Conservation (phyloP, 2,329 filamentous ascomycete genomes). For the Tothia fuscella region DNA sequence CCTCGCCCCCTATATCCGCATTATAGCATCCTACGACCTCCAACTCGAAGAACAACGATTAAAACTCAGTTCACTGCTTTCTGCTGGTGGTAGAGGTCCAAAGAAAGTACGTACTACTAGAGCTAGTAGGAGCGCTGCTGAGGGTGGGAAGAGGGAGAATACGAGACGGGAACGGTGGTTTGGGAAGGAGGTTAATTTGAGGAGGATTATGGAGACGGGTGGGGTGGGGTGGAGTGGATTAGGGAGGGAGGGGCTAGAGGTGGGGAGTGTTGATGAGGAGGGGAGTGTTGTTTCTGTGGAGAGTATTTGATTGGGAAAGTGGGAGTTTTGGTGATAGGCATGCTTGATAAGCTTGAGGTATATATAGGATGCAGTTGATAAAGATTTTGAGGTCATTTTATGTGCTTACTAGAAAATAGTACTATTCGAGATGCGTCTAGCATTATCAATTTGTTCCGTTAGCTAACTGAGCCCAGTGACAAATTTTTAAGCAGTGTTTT, state of each 20-base stretch:
- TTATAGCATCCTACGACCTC: slow-evolving; percentile 67
- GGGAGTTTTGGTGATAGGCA: neutral
- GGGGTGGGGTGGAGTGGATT: neutral
- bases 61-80: slow-evolving; percentile 49
- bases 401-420: no score
- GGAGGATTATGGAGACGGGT: slow-evolving; percentile 30
- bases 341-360: neutral
- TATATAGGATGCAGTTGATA: neutral
- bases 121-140: slow-evolving; percentile 62
- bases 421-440: neutral
- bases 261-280: neutral
- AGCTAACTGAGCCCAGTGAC: neutral
- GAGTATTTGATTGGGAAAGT: neutral
- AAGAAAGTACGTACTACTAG: slow-evolving; percentile 61
- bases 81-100: slow-evolving; percentile 39
- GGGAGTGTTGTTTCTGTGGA: neutral
- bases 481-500: neutral
- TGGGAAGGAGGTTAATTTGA: slow-evolving; percentile 37
- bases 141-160: slow-evolving; percentile 55
- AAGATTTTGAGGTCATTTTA: neutral
- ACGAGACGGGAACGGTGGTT: slow-evolving; percentile 67
- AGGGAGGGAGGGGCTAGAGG: neutral
- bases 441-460: neutral
- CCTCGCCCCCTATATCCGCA: slow-evolving; percentile 79
- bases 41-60: slow-evolving; percentile 56